Evolutionary conservation across 2,329 filamentous ascomycete species (phyloP).

Genomic region (Colletotrichum graminicola): DNA sequence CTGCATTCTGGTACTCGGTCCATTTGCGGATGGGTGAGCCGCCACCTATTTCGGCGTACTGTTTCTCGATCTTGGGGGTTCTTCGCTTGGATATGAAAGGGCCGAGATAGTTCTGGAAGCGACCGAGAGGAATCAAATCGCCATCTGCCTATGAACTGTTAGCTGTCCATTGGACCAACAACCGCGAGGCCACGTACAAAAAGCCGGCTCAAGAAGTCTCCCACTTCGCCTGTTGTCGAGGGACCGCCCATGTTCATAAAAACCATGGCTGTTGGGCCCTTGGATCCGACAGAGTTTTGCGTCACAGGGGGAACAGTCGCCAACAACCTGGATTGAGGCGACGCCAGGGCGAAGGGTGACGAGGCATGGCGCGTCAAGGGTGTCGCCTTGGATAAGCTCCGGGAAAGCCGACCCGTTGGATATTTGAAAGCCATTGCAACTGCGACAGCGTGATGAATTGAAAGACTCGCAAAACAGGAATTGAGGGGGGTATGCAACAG

Average conservation of each 20-base stretch:
- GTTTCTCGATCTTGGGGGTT: slow-evolving; percentile 96
- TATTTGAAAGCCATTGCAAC: slow-evolving; percentile 56
- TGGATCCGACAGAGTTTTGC: slow-evolving; percentile 75
- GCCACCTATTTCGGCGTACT: slow-evolving; percentile 94
- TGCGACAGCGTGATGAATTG: background rate
- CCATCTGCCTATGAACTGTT: slow-evolving; percentile 77
- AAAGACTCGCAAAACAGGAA: background rate
- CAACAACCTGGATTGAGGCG: slow-evolving; percentile 59
- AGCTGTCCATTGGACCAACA: slow-evolving; percentile 31
- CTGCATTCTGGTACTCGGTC: slow-evolving; percentile 92
- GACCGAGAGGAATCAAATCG: slow-evolving; percentile 95
- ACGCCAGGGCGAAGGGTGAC: slow-evolving; percentile 43
- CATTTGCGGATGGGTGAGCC: slow-evolving; percentile 98
- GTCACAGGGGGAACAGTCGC: slow-evolving; percentile 83
- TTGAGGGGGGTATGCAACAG: background rate
- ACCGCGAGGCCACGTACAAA: slow-evolving; percentile 74
- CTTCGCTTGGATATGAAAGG: slow-evolving; percentile 86
- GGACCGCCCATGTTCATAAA: slow-evolving; percentile 99
- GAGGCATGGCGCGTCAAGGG: slow-evolving; percentile 40
- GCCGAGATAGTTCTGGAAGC: slow-evolving; percentile 90
- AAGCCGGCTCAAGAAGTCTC: slow-evolving; percentile 87
- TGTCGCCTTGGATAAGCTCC: slow-evolving; percentile 44
- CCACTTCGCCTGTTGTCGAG: slow-evolving; percentile 87
- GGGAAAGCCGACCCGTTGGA: slow-evolving; percentile 54
- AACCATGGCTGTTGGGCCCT: slow-evolving; percentile 96